Evolutionary conservation across 371 early-diverging fungal genomes (phyloP), one percentile per base, ranked within the genome.

Genomic region (Syncephalastrum monosporum): DNA sequence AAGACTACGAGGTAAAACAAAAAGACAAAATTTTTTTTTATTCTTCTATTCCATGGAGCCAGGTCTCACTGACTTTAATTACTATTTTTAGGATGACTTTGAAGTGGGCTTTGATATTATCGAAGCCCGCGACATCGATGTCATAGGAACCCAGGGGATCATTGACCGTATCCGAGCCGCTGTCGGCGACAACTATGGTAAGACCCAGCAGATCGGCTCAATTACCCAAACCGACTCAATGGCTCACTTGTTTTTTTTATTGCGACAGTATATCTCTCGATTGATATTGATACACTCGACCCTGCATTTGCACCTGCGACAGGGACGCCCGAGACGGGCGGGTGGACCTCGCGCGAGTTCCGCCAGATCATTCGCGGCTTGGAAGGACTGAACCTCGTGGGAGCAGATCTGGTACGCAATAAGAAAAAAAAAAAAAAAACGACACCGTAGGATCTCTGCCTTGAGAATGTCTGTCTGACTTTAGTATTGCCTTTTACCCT

Each of bases 241-340:
- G 7, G 12, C 10, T 33, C 38, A 33, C 38, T 12, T 10, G 8
- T 12, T 12, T 10, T 33, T 12, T 12, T 10, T 33, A 1, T 33
- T 10, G 5, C 2, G 5, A 5, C 38, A 33, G 64, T 64, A 3
- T 68, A 71, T 55, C 47, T 71, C n/a, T 68, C 68, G 6, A 54
- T 71, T 19, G 72, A 71, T 43, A 71, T 71, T 52, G 69, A 71
- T 47, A 62, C 63, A 3, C 54, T 71, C 14, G 66, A 71, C 55
- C 72, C 72, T 2, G 64, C 59, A 13, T 59, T 57, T 47, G 72
- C 69, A 10, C 69, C 69, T 7, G 72, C 68, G 0, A 65, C 68
- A n/a, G 68, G 71, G 5, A 59, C 59, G 8, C 59, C 59, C 1
- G 58, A 62, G 53, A 63, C 68, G 5, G 71, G 71, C 15, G 71